phyloP scores from a whole-genome alignment of 305 asterid genomes.

The Rubia tinctorum region DNA sequence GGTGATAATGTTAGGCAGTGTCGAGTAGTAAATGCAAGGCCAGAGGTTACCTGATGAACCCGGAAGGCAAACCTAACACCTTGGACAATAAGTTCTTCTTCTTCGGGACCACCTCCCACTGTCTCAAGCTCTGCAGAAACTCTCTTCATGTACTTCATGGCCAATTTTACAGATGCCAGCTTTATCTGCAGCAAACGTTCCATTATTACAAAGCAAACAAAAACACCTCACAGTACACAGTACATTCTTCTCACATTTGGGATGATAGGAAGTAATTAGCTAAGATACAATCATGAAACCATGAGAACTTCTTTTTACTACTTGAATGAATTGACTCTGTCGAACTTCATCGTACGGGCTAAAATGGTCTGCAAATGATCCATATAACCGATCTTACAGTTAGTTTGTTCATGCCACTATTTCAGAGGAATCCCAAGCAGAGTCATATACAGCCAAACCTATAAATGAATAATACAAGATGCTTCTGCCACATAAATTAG shows the following conservation, averaged over 20 bases:
- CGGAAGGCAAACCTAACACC: slow-evolving; percentile 96
- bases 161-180: slow-evolving; percentile 93
- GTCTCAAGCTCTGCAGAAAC: slow-evolving; percentile 86
- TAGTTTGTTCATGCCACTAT: not conserved
- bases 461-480: not conserved
- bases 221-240: not conserved
- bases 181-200: slow-evolving; percentile 59
- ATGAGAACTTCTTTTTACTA: not conserved
- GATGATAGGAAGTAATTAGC: not conserved
- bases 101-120: slow-evolving; percentile 80
- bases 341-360: too few species aligned
- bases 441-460: not conserved
- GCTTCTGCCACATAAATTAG: not conserved
- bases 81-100: slow-evolving; percentile 88
- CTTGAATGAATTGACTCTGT: too few species aligned
- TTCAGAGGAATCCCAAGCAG: not conserved
- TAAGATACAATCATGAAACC: not conserved
- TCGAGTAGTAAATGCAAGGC: slow-evolving; percentile 8
- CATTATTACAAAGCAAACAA: slow-evolving; percentile 13
- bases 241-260: not conserved
- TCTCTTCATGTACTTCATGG: slow-evolving; percentile 96
- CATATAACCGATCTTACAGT: not conserved
- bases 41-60: slow-evolving; percentile 55
- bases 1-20: not conserved
- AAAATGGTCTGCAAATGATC: too few species aligned